phyloP scores from a whole-genome alignment of 1,139 yeast genomes.

The Meyerozyma sp. region DNA sequence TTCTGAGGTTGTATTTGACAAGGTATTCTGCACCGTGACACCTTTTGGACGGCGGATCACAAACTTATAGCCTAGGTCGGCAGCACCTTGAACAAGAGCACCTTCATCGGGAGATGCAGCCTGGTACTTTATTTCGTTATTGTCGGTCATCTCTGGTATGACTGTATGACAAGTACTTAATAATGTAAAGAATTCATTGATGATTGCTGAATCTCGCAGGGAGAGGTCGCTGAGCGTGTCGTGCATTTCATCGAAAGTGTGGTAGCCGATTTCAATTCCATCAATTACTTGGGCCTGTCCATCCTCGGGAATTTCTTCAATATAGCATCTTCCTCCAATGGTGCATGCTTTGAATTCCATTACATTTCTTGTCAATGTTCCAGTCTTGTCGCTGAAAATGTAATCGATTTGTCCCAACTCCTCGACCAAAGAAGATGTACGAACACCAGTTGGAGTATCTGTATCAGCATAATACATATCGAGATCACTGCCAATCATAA shows the following conservation, averaged over 20 bases:
- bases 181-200: slow-evolving; percentile 77
- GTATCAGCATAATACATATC: slow-evolving; percentile 86
- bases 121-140: slow-evolving; percentile 72
- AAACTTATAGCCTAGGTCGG: slow-evolving; percentile 79
- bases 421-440: slow-evolving; percentile 93
- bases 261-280: slow-evolving; percentile 78
- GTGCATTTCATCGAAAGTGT: slow-evolving; percentile 63
- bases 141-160: slow-evolving; percentile 74
- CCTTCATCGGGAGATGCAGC: slow-evolving; percentile 99
- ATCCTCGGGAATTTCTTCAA: slow-evolving; percentile 88
- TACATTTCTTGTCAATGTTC: slow-evolving; percentile 88
- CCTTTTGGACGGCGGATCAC: slow-evolving; percentile 80
- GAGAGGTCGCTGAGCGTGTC: slow-evolving; percentile 41
- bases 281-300: slow-evolving; percentile 64
- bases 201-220: slow-evolving; percentile 53
- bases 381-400: slow-evolving; percentile 94
- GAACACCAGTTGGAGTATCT: slow-evolving; percentile 91
- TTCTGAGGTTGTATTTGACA: slow-evolving; percentile 24
- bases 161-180: slow-evolving; percentile 96
- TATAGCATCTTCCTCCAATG: slow-evolving; percentile 88
- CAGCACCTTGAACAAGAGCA: slow-evolving; percentile 96
- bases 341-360: slow-evolving; percentile 97
- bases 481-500: slow-evolving; percentile 85
- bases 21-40: slow-evolving; percentile 59
- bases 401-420: slow-evolving; percentile 95